Percentiles rank a stretch among this genome's conserved stretches.
Conservation (phyloP, 345 rosid genomes). For the Nasturtium officinale region DNA sequence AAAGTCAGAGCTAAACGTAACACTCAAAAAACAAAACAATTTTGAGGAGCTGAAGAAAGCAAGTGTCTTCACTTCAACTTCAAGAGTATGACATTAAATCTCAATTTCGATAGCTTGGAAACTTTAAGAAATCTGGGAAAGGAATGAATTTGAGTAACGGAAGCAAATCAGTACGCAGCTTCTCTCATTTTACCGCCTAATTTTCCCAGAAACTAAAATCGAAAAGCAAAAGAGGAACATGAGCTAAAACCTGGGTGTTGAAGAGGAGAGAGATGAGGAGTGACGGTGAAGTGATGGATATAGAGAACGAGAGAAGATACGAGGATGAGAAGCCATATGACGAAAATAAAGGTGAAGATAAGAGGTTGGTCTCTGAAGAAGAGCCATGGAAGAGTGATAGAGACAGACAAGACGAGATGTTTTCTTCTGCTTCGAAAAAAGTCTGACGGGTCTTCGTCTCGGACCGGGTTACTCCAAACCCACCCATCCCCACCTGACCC, state of each 20-base stretch:
- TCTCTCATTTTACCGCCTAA: background rate
- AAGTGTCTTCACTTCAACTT: constrained; percentile 11
- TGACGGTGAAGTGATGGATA: constrained; percentile 30
- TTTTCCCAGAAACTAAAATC: background rate
- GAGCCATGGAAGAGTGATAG: constrained; percentile 37
- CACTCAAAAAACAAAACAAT: background rate
- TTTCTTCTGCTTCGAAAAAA: constrained; percentile 35
- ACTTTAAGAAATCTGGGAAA: background rate
- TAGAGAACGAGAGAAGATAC: constrained; percentile 26
- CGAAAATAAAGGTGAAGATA: constrained; percentile 37
- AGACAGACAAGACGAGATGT: constrained; percentile 24
- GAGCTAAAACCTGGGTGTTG: constrained; percentile 56
- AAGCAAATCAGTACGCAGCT: background rate
- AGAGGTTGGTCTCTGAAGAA: constrained; percentile 34
- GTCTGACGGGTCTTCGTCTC: background rate
- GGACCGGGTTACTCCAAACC: background rate
- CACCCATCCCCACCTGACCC: background rate
- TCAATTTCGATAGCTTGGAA: background rate
- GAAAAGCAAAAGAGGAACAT: background rate
- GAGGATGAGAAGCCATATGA: constrained; percentile 40
- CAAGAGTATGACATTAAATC: constrained; percentile 7
- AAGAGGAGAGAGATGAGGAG: constrained; percentile 30
- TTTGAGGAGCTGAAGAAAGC: constrained; percentile 18
- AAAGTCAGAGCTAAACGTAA: background rate
- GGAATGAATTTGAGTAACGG: background rate